These are phyloP conservation scores for Globisporangium parvum DNA, from an alignment of 352 stramenopile species.

Conservation along the genomic window DNA sequence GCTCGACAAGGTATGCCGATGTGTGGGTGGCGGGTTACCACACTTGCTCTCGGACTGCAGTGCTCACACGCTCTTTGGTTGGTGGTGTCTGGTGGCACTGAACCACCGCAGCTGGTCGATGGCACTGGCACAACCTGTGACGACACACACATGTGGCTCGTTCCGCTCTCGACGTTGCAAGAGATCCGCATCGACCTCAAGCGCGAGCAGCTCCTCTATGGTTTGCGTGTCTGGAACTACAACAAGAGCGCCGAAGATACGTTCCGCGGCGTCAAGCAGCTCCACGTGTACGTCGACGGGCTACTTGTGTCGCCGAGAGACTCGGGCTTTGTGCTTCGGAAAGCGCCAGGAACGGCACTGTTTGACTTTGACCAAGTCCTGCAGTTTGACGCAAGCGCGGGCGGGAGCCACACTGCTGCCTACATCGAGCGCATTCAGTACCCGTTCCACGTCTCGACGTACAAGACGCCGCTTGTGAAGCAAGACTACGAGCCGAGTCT, in stretches of 20 bases:
- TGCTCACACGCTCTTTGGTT: background rate
- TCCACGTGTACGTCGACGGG: conserved; percentile 44
- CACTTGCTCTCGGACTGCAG: no score
- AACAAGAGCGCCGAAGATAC: conserved; percentile 76
- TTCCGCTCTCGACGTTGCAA: conserved; percentile 43
- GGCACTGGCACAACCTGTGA: conserved; percentile 76
- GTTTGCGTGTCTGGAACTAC: conserved; percentile 78
- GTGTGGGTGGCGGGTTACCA: no score
- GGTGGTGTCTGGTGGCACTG: background rate
- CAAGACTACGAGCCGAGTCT: conserved; percentile 87
- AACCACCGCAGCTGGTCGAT: conserved; percentile 57
- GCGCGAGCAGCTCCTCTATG: conserved; percentile 42
- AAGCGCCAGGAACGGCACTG: conserved; percentile 56
- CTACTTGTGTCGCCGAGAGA: conserved; percentile 40
- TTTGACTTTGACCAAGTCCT: conserved; percentile 80
- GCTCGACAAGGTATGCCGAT: conserved; percentile 63
- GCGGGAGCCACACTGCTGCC: conserved; percentile 1
- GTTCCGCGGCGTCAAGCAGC: conserved; percentile 58
- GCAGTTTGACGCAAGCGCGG: conserved; percentile 19
- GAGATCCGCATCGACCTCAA: conserved; percentile 63
- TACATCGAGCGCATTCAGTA: conserved; percentile 40
- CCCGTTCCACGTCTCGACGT: conserved; percentile 32
- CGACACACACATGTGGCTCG: conserved; percentile 89
- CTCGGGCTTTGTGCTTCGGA: conserved; percentile 65
- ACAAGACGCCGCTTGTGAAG: conserved; percentile 67